These are phyloP conservation scores for Rhodomyrtus tomentosa DNA, from an alignment of 345 rosid species.

Conservation along the genomic window DNA sequence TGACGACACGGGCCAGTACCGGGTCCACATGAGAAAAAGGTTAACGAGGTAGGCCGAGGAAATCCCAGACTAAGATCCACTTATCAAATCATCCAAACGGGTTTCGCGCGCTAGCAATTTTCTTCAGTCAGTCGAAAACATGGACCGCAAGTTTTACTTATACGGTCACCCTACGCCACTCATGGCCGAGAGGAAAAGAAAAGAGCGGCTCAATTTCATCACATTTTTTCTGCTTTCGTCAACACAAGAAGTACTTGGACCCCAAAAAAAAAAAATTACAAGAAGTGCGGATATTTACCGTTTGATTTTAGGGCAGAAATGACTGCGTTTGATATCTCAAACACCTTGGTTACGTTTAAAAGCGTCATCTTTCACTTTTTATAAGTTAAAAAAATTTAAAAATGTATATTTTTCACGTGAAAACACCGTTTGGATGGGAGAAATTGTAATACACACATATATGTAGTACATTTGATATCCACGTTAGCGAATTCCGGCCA, in stretches of 20 bases:
- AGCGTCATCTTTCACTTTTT: neutral
- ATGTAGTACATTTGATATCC: too few relatives aligned
- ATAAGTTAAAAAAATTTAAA: neutral
- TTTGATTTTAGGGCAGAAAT: neutral
- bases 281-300: neutral
- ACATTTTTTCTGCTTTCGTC: neutral
- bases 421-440: neutral
- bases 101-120: neutral
- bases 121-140: neutral
- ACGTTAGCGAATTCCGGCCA: too few relatives aligned
- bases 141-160: neutral
- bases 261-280: too few relatives aligned
- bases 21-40: neutral
- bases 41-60: neutral
- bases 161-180: too few relatives aligned
- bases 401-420: rapidly evolving
- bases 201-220: neutral
- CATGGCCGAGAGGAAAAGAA: rapidly evolving
- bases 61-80: neutral
- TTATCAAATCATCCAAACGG: neutral
- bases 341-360: neutral
- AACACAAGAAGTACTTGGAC: neutral
- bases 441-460: too few relatives aligned
- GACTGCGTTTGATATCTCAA: neutral
- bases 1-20: rapidly evolving